Percentiles rank a stretch among this genome's conserved stretches.
phyloP scores from a whole-genome alignment of 345 rosid species.

The Microthlaspi erraticum region DNA sequence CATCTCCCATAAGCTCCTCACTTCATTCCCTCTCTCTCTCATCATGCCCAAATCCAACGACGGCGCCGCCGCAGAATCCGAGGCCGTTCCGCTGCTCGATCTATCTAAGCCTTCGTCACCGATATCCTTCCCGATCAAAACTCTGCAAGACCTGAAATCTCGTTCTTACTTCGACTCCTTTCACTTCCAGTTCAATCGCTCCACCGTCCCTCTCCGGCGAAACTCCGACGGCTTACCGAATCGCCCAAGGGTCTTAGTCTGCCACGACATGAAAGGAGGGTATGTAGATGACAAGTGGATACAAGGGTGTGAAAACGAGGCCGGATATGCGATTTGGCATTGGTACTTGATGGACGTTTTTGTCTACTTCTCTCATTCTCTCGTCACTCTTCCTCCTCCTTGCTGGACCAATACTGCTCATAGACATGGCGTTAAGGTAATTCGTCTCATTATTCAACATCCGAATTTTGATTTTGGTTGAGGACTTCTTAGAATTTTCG shows the following conservation, averaged over 20 bases:
- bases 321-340: constrained; percentile 77
- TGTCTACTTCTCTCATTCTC: constrained; percentile 76
- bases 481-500: not conserved
- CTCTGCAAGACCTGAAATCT: constrained; percentile 65
- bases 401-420: constrained; percentile 94
- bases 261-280: constrained; percentile 86
- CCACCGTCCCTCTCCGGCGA: constrained; percentile 58
- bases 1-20: constrained; percentile 26
- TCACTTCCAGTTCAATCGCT: constrained; percentile 74
- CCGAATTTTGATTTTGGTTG: not conserved
- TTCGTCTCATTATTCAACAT: not conserved
- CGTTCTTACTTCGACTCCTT: constrained; percentile 75
- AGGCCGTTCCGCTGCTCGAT: constrained; percentile 50
- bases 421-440: constrained; percentile 84
- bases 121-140: constrained; percentile 70
- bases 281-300: constrained; percentile 82
- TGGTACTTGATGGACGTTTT: constrained; percentile 91
- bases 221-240: constrained; percentile 37
- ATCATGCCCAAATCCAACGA: constrained; percentile 44
- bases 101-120: constrained; percentile 62
- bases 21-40: constrained; percentile 33
- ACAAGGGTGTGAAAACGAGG: constrained; percentile 73
- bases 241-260: constrained; percentile 71
- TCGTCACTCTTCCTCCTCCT: constrained; percentile 92
- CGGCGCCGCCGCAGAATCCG: constrained; percentile 31